phyloP scores from a whole-genome alignment of 2,329 filamentous ascomycete genomes.

The Whalleya microplaca region DNA sequence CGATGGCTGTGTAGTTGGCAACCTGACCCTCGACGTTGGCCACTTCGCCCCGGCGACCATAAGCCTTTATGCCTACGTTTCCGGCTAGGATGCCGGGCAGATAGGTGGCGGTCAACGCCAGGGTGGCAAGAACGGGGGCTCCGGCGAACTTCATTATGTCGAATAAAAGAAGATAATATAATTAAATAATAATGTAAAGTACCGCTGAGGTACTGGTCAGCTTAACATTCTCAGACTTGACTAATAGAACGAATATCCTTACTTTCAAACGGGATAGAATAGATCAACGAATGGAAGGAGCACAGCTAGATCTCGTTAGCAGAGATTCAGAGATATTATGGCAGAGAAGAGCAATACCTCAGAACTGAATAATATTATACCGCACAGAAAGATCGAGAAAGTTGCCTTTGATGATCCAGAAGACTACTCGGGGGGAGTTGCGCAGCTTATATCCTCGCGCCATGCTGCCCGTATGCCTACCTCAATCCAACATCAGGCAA shows the following conservation, averaged over 20 bases:
- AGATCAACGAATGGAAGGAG: slow-evolving; percentile 31
- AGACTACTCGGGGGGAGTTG: not conserved
- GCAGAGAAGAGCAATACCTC: slow-evolving; percentile 9
- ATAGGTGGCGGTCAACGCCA: slow-evolving; percentile 31
- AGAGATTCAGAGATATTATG: not conserved
- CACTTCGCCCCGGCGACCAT: slow-evolving; percentile 14
- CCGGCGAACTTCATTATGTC: slow-evolving; percentile 32
- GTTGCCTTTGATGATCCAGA: not conserved
- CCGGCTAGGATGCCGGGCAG: slow-evolving; percentile 24
- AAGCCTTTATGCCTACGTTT: slow-evolving; percentile 6
- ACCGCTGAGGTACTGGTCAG: slow-evolving; percentile 22
- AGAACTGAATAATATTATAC: not conserved
- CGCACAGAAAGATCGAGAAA: slow-evolving; percentile 2
- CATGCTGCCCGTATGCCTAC: not conserved
- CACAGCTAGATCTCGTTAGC: slow-evolving; percentile 31
- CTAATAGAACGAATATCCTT: slow-evolving; percentile 1
- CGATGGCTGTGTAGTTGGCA: slow-evolving; percentile 17
- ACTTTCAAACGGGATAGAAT: slow-evolving; percentile 33
- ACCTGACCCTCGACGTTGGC: slow-evolving; percentile 3
- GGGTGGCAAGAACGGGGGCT: slow-evolving; percentile 27
- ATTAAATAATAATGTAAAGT: slow-evolving; percentile 9
- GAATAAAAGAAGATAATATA: not conserved
- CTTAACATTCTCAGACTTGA: not conserved
- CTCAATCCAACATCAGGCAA: slow-evolving; percentile 3
- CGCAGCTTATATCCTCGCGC: slow-evolving; percentile 15